Base-by-base conservation (phyloP, 768 basidiomycete genomes). In the Steccherinum ochraceum region DNA sequence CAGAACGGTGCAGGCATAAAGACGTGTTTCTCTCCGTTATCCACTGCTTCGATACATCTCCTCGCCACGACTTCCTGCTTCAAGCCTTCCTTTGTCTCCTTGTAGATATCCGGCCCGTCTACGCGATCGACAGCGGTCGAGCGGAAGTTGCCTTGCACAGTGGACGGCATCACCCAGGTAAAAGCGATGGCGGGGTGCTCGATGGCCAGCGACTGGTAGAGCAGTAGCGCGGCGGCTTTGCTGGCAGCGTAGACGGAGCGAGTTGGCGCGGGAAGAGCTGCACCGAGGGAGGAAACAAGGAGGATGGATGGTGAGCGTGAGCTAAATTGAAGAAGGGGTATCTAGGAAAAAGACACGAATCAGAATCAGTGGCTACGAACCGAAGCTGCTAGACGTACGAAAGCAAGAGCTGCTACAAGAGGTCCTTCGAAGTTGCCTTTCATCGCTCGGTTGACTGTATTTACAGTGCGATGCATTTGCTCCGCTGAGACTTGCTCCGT, bases 251-350 rank as follows among this genome's bases (percentile, higher is more conserved):
- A 97, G 27, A 97, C 69, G 0, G 89, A 71, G 5, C 93, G 84
- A 0, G 89, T 92, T 0, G 93, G 93, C 0, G 93, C 81, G 2
- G 93, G 89, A 27, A 93, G 82, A 4, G 85, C 72, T 2, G 89
- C 81, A 2, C 85, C 93, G 2, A 86, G 70, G 24, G 84, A 87
- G 5, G 90, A 90, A 27, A 96, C 63, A 40, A 94, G 80, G 23
- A 91, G 78, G 30, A 95, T 73, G 0, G 89, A 80, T 0, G 93
- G 92, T 0, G 79, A 73, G 0, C 63, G 50, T 0, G 90, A 93
- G 0, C 83, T 77, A 21, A 72, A 61, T 11, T 77, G 70, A 26
- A 95, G 77, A 0, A 92, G 64, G 0, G 93, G 93, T 4, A 94
- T 82, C 91, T 95, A 54, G 27, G 35, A 26, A 19, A 4, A 24